A percentile compares a stretch with the other conserved stretches of the same genome.
Evolutionary conservation across 148 eudicot species (phyloP).

Genomic region (Diospyros lotus): DNA sequence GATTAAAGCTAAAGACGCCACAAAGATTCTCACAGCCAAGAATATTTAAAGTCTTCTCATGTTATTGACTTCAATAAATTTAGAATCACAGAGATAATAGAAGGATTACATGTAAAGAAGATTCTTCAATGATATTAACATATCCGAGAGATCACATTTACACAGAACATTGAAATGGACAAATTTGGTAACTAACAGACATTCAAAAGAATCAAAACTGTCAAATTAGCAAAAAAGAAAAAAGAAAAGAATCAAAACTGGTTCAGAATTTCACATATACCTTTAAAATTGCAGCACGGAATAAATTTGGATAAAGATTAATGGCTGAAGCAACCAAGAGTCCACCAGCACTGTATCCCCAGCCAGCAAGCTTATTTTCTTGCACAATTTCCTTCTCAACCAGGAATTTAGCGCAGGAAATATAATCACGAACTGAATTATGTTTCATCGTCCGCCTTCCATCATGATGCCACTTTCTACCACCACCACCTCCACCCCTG

Average conservation of each 20-base stretch:
- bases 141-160: not conserved
- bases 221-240: too few species aligned
- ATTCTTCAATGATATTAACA: not conserved
- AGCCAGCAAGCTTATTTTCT: slow-evolving; percentile 79
- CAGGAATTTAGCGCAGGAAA: slow-evolving; percentile 77
- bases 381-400: slow-evolving; percentile 57
- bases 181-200: not conserved
- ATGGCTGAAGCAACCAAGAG: slow-evolving; percentile 90
- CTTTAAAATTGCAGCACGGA: slow-evolving; percentile 87
- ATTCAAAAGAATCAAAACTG: too few species aligned
- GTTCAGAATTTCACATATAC: slow-evolving; percentile 23
- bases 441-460: slow-evolving; percentile 62
- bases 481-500: slow-evolving; percentile 94
- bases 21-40: slow-evolving; percentile 1
- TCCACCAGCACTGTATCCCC: slow-evolving; percentile 99
- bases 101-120: not conserved
- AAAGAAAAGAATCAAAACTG: too few species aligned
- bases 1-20: not conserved
- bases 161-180: not conserved
- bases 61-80: not conserved
- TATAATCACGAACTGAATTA: slow-evolving; percentile 67
- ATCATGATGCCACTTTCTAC: slow-evolving; percentile 86
- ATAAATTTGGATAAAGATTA: slow-evolving; percentile 65
- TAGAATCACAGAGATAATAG: not conserved
- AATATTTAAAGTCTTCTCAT: not conserved